Percentiles rank a stretch among this genome's conserved stretches.
phyloP scores from a whole-genome alignment of 2,329 filamentous ascomycete species.

The Diaporthe eres region DNA sequence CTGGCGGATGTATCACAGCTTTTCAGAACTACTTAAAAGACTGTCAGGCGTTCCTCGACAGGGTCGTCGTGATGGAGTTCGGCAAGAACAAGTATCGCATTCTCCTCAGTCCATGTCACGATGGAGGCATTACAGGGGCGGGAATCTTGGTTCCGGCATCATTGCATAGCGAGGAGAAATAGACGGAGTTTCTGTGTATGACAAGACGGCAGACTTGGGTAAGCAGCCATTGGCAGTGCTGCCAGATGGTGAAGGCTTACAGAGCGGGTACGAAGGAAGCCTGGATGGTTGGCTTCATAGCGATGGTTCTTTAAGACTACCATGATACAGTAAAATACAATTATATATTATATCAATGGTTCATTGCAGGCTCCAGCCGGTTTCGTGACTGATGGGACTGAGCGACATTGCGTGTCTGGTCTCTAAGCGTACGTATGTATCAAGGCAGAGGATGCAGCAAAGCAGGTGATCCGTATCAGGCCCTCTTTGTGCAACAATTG shows the following conservation, averaged over 20 bases:
- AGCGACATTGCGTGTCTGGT: slow-evolving; percentile 1
- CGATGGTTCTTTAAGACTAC: no score
- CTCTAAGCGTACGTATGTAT: neutral
- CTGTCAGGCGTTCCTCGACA: slow-evolving; percentile 78
- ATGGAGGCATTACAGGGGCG: slow-evolving; percentile 73
- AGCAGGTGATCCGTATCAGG: neutral
- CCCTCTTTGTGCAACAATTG: neutral
- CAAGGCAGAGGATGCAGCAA: neutral
- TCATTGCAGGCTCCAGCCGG: neutral
- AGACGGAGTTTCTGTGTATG: neutral
- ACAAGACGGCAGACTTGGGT: neutral
- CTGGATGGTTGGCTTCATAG: neutral
- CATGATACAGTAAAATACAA: slow-evolving; percentile 1
- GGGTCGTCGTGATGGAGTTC: slow-evolving; percentile 60
- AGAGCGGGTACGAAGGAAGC: neutral
- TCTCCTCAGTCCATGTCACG: slow-evolving; percentile 69
- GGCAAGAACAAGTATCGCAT: slow-evolving; percentile 53
- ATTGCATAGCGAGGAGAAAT: slow-evolving; percentile 46
- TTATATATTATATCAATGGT: neutral
- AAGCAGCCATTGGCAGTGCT: neutral
- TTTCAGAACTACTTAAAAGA: slow-evolving; percentile 81
- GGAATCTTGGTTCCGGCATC: slow-evolving; percentile 70
- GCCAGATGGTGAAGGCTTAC: neutral
- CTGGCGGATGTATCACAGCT: slow-evolving; percentile 84
- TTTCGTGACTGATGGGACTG: neutral